Evolutionary conservation across 495 filamentous ascomycete genomes (phyloP).

Genomic region (Polyplosphaeria fusca): DNA sequence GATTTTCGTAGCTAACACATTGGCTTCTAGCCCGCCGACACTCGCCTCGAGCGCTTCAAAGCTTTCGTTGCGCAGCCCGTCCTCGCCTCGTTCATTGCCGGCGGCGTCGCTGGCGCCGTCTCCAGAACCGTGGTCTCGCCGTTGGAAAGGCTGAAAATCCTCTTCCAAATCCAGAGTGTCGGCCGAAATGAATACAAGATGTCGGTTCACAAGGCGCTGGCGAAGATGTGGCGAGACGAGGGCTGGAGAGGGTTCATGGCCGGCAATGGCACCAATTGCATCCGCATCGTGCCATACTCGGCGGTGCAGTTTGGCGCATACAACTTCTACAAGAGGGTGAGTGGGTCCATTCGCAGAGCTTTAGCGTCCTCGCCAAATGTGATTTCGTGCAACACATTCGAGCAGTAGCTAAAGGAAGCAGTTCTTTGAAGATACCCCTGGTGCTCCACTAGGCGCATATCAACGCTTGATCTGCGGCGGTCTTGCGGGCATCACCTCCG

Average conservation of each 20-base stretch:
- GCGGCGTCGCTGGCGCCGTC: constrained; percentile 93
- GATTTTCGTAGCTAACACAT: not conserved
- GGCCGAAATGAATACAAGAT: constrained; percentile 90
- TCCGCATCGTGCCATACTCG: constrained; percentile 95
- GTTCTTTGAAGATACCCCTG: constrained; percentile 72
- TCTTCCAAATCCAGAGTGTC: constrained; percentile 91
- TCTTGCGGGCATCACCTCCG: constrained; percentile 88
- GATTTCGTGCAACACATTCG: no score
- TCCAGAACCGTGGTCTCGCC: constrained; percentile 95
- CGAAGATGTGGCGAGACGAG: constrained; percentile 94
- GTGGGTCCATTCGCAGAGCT: no score
- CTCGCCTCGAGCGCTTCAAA: constrained; percentile 19
- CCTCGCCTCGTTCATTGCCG: constrained; percentile 88
- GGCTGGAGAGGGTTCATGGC: constrained; percentile 95
- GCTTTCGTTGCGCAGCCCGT: constrained; percentile 66
- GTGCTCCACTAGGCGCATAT: constrained; percentile 62
- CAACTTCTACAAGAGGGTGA: constrained; percentile 91
- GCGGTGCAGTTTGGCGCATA: constrained; percentile 98
- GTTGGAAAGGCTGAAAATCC: constrained; percentile 90
- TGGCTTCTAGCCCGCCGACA: not conserved
- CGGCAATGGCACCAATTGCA: constrained; percentile 96
- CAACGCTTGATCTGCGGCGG: constrained; percentile 80
- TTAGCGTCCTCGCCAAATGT: no score
- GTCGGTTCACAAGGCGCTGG: constrained; percentile 80
- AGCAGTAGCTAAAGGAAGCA: constrained; percentile 40